Base-by-base conservation (phyloP, 2,329 filamentous ascomycete genomes). In the Orbilia brochopaga region DNA sequence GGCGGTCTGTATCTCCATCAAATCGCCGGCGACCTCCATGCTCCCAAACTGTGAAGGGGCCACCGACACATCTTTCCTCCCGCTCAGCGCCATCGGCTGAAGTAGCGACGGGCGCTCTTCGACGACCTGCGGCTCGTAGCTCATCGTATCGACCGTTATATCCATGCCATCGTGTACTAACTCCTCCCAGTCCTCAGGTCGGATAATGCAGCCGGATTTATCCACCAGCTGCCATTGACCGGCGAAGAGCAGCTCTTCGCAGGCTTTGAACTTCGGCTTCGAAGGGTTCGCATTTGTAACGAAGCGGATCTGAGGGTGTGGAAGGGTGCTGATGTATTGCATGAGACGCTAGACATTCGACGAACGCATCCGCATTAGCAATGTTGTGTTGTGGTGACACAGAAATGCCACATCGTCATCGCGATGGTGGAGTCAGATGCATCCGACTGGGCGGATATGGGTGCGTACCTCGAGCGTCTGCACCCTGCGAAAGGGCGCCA, bases 191-290 rank as follows among this genome's bases (percentile, higher is more conserved):
- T 72, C 67, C 17, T 72, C 67, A 1, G 60, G 67, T 8, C 67
- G 55, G 15, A 72, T 72, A 15, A 72, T 72, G 32, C 67, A 72
- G 10, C 60, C 67, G 0, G 32, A 56, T 42, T 32, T 48, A 21
- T 72, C 67, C 11, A 72, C 51, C 24, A 72, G 19, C n/a, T 72
- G 67, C 67, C 67, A 72, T 42, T 72, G 60, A 5, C 60, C 67
- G 23, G 51, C 23, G 37, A 51, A 59, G 1, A 72, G 30, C n/a
- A 59, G 11, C 11, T 72, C 60, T 21, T 72, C 60, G n/a, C 60
- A 65, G n/a, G 51, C 55, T 42, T 51, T 63, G 27, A 46, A 60
- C 44, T 62, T 51, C 15, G 67, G 58, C 17, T 48, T 52, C 15
- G 55, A 27, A 3, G 59, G 67, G 53, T 72, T 72, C 2, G 42